Evolutionary conservation across 805 yeast species (phyloP).

Genomic region (Cyberlindnera americana): DNA sequence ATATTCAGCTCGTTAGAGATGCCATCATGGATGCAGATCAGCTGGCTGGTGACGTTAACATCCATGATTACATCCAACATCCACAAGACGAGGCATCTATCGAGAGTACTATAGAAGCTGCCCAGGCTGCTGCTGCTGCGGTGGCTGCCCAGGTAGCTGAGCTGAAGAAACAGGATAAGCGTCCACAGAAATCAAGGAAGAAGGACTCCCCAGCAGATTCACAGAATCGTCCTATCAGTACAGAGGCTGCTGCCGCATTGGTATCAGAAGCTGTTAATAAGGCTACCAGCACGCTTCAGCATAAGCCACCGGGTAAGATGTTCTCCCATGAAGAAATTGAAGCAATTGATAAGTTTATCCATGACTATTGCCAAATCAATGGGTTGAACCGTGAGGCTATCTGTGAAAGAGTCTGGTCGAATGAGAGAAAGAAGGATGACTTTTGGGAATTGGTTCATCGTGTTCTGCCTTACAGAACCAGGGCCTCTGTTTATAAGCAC

Average conservation of each 20-base stretch:
- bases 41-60: slow-evolving; percentile 44
- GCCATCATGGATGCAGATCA: slow-evolving; percentile 68
- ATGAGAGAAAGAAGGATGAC: slow-evolving; percentile 78
- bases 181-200: slow-evolving; percentile 6
- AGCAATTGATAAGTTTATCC: slow-evolving; percentile 70
- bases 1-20: slow-evolving; percentile 64
- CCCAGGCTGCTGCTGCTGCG: slow-evolving; percentile 26
- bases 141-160: slow-evolving; percentile 18
- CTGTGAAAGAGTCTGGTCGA: slow-evolving; percentile 84
- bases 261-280: slow-evolving; percentile 42
- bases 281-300: slow-evolving; percentile 31
- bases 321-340: slow-evolving; percentile 64
- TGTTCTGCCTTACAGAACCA: slow-evolving; percentile 78
- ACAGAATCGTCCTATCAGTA: too few species aligned
- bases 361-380: slow-evolving; percentile 62
- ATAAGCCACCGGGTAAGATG: slow-evolving; percentile 21
- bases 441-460: slow-evolving; percentile 84
- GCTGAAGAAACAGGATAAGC: slow-evolving; percentile 6
- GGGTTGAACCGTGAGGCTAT: slow-evolving; percentile 62
- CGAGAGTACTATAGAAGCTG: slow-evolving; percentile 22
- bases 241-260: slow-evolving; percentile 36
- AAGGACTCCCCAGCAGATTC: too few species aligned
- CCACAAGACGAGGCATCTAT: slow-evolving; percentile 20
- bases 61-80: slow-evolving; percentile 28
- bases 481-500: slow-evolving; percentile 90